phyloP scores from a whole-genome alignment of 805 yeast genomes.

The Hemisphaericaspora nanyangensis region DNA sequence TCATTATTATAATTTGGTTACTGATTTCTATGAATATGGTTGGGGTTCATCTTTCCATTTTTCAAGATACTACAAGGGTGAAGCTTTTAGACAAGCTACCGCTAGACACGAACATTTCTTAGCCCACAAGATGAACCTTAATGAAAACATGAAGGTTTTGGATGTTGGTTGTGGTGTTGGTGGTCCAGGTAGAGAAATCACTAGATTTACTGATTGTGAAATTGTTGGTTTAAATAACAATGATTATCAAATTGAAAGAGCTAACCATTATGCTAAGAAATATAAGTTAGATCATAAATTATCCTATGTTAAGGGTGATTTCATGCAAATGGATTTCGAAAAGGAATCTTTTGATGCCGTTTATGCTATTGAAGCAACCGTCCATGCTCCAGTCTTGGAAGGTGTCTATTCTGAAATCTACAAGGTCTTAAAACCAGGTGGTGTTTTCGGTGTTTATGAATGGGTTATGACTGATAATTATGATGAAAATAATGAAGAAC shows the following conservation, averaged over 20 bases:
- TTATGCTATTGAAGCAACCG: conserved; percentile 97
- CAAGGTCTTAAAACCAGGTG: conserved; percentile 96
- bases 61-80: conserved; percentile 90
- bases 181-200: conserved; percentile 97
- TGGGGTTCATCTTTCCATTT: conserved; percentile 99
- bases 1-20: conserved; percentile 93
- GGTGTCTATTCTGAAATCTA: conserved; percentile 94
- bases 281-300: conserved; percentile 68
- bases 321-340: conserved; percentile 98
- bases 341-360: conserved; percentile 91
- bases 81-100: conserved; percentile 87
- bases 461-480: conserved; percentile 98
- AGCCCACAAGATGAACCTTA: conserved; percentile 80
- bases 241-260: conserved; percentile 94
- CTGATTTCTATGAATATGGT: conserved; percentile 98
- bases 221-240: conserved; percentile 93
- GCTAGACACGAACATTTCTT: conserved; percentile 97
- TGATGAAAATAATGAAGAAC: conserved; percentile 82
- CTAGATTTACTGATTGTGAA: conserved; percentile 82
- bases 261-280: conserved; percentile 70
- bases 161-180: conserved; percentile 99
- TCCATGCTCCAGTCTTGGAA: conserved; percentile 93
- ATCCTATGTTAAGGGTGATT: conserved; percentile 91
- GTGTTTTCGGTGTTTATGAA: conserved; percentile 95
- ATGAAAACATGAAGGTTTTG: conserved; percentile 78